Evolutionary conservation across 345 rosid genomes (phyloP), one percentile per base, ranked within the genome.

Genomic region (Gossypium longicalyx): DNA sequence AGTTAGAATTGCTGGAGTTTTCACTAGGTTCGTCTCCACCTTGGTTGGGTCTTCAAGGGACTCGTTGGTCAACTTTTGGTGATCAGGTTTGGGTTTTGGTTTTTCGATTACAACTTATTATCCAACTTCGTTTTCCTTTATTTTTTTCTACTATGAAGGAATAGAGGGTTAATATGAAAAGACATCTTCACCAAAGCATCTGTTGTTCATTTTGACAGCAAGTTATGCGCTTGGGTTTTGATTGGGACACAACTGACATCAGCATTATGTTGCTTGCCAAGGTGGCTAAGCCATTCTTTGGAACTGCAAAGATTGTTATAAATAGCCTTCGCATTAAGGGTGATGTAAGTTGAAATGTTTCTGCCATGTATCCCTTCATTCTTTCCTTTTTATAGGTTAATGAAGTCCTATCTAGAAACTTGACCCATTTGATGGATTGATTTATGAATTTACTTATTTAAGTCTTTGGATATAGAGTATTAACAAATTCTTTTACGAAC

Each of bases 291-390:
- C 97, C 97, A 23, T 87, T 93, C 66, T 82, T 83, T 64, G 93
- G 99, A 62, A 90, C 94, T 74, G 99, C 98, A 77, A 78, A 92
- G 77, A 93, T 95, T 71, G 87, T 95, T 73, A 83, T 93, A 77
- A 91, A 95, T 83, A 91, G 96, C 84, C 96, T 95, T 74, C 91
- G 87, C 80, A 86, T 95, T 78, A 93, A 91, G 87, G 99, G 99
- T 22, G 98, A 95, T 80, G 99, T 95, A 89, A 53, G 98, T 83
- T 27, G 61, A 70, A 34, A 52, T 12, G 48, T 76, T 65, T 70
- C 54, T 57, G 47, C 47, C 19, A 16, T 27, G 29, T 63, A 43
- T n/a, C 34, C 45, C 47, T 53, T 58, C 7, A 68, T 19, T 48
- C n/a, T 63, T 25, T n/a, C 2, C 44, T 12, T 34, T 29, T 34